Evolutionary conservation across 1,284 basidiomycete genomes (phyloP), one percentile per base, ranked within the genome.

Genomic region (Cutaneotrichosporon daszewskae): DNA sequence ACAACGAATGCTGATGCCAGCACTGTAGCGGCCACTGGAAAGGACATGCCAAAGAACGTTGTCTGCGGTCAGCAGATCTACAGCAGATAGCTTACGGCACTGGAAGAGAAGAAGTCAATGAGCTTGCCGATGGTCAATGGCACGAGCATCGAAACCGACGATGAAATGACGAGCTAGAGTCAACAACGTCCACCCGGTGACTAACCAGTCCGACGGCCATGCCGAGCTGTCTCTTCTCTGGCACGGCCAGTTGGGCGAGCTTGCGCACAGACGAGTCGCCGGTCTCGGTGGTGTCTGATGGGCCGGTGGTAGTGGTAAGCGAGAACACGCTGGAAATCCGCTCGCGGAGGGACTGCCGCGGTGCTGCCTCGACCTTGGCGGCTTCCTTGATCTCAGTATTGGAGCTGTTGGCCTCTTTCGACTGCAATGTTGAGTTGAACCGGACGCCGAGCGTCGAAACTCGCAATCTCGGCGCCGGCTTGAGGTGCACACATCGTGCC

Each of bases 51-150:
- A 13, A 83, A 75, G 25, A 87, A 84, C 49, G 87, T 83, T 73
- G 81, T 76, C 84, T 87, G 55, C 3, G 6, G 28, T 39, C 26
- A 32, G 37, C 16, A 46, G 20, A 41, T 8, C n/a, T 16, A 40
- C 40, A 12, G 33, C 12, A 12, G 33, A 20, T 43, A 5, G 24
- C 83, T 57, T 61, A 88, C 86, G 25, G 83, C 81, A 59, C 78
- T 76, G 3, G 80, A 72, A 1, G 87, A 83, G 70, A 92, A 95
- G 68, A 86, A 90, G 70, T 94, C 90, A 51, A 95, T 94, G 37
- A 95, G 76, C 65, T 82, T 86, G 19, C 90, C 91, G 56, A 94
- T 83, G 1, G 88, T 87, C 57, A 94, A 80, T 0, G 91, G 91
- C 10, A 95, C 79, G 49, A 84, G 84, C 80, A 97, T 86, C 9